phyloP scores from a whole-genome alignment of 139 green algal genomes.

The Coccomyxa sp. region DNA sequence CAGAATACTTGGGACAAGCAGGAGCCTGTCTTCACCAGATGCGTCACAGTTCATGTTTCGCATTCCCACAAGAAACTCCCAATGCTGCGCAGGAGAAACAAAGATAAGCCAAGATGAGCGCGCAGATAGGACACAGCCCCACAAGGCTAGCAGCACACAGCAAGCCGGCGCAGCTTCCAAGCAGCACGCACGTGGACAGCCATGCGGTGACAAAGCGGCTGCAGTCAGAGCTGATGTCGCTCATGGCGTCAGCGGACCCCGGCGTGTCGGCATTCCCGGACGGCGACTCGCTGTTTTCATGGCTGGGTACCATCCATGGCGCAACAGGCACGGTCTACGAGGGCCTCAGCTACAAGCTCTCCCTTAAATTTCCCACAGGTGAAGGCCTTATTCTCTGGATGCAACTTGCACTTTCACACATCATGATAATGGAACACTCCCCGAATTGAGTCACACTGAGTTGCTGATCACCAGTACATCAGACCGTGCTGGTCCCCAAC shows the following conservation, averaged over 20 bases:
- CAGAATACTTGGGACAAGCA: too few species aligned
- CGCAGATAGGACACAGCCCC: not conserved
- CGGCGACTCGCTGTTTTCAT: conserved; percentile 76
- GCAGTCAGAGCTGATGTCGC: conserved; percentile 57
- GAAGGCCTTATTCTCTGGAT: not conserved
- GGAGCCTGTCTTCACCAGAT: too few species aligned
- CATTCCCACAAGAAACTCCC: too few species aligned
- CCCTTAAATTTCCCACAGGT: conserved; percentile 48
- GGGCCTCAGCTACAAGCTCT: conserved; percentile 63
- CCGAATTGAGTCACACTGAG: too few species aligned
- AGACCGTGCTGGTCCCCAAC: too few species aligned
- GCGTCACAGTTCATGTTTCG: too few species aligned
- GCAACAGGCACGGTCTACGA: conserved; percentile 63
- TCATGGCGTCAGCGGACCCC: conserved; percentile 42
- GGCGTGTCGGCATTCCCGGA: conserved; percentile 73
- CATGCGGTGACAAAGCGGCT: conserved; percentile 49
- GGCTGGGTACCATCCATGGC: conserved; percentile 66
- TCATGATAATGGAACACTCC: too few species aligned
- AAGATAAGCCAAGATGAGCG: not conserved
- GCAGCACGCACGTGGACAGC: conserved; percentile 13
- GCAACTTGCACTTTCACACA: too few species aligned
- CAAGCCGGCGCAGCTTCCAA: not conserved
- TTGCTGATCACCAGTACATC: too few species aligned
- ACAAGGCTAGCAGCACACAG: not conserved
- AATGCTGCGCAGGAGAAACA: too few species aligned